Base-by-base conservation (phyloP, 140 eudicot genomes). In the Ambrosia hybrid region DNA sequence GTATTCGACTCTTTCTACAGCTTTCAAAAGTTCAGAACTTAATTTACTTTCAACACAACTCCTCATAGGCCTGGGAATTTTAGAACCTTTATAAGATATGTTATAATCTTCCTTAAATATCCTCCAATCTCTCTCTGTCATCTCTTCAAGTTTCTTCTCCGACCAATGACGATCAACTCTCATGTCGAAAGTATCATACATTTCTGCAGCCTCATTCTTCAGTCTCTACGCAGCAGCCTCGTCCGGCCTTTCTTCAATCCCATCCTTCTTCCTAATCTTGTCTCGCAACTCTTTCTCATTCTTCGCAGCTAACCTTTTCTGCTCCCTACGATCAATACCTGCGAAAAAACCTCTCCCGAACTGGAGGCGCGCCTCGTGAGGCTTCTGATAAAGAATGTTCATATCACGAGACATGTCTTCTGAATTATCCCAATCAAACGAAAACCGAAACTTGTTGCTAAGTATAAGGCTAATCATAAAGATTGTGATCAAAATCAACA, bases 131-230 rank as follows among this genome's bases (percentile, higher is more conserved):
- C 30, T 21, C 30, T 21, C 30, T 21, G 30, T 21, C 30, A 21
- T 21, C 30, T 21, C 30, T 21, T 21, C 30, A 21, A 21, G 30
- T 76, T 82, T 87, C 90, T 84, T 87, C 41, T 87, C 90, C 0
- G 90, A 84, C 95, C 95, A 87, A 39, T 87, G 95, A 0, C 95
- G 81, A 75, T 88, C 96, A 21, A 88, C 96, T 80, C 96, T 74
- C 96, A 86, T 86, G 57, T 86, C 90, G 34, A 84, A 84, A 0
- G 86, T 82, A 49, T 82, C 89, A 2, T 89, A 89, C 77, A 63
- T 41, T 8, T 89, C 90, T 0, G 92, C 93, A 62, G 90, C 93
- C 62, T 80, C 85, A 36, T 89, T 88, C 74, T 80, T 86, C 46
- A 71, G 79, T 53, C 85, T 69, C 82, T 77, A 88, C 1, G 88